Evolutionary conservation across 176 grass and related monocot genomes (phyloP), one percentile per base, ranked within the genome.

Genomic region (Saccharum officinarum): DNA sequence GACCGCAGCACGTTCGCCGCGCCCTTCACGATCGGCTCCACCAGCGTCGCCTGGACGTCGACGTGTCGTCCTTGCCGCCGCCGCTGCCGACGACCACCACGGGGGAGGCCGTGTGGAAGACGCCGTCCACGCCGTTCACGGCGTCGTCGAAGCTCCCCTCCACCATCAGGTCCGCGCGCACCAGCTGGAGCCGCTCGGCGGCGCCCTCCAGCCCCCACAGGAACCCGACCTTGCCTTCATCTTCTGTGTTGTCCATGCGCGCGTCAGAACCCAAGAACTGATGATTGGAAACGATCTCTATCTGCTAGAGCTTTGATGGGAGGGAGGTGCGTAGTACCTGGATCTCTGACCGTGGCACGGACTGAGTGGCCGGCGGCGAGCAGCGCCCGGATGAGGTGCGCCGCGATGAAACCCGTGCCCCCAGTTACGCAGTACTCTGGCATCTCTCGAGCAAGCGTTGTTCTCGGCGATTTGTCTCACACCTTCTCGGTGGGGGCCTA

Each of bases 91-190:
- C 57, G 1, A 88, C 69, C 0, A 92, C 30, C 0, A 94, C 92
- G 15, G 11, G 94, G 17, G 92, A 92, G 0, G 94, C 94, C 0
- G 92, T 84, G 94, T 97, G 94, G 83, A 97, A 97, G 28, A 97
- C 92, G 64, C 94, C 94, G 84, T 94, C 92, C 3, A 90, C 92
- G 47, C 94, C 90, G 36, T 75, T 59, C 0, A 97, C 83, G 1
- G 94, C 92, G 2, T 64, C 40, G 82, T 97, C 92, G 76, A 97
- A 97, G 90, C 92, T 94, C 9, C 94, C 94, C 7, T 94, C 90
- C 23, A 83, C 90, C 25, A 82, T 67, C 47, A 97, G 80, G 86
- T 97, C 88, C 15, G 94, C 94, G 79, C 71, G 84, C 7, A 94
- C 18, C 42, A 97, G 82, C 54, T 85, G 69, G 9, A 97, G 90